Evolutionary conservation across 2,329 filamentous ascomycete genomes (phyloP), one percentile per base, ranked within the genome.

Genomic region (Phyllosticta citribraziliensis): DNA sequence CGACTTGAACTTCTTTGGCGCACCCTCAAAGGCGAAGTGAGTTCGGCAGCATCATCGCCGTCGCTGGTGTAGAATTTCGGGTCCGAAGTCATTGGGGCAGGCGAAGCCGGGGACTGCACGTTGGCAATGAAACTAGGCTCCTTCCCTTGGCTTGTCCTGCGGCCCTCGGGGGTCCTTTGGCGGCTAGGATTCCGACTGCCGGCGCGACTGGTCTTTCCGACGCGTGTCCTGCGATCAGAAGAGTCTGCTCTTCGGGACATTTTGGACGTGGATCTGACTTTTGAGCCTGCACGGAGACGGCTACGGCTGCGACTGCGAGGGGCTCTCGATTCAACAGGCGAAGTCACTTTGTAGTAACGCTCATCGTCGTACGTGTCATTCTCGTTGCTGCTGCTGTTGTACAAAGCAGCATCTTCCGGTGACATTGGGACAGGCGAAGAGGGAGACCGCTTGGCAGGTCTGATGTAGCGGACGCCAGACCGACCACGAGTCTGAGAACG

Each of bases 361-460:
- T 80, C 78, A 27, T 80, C 78, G 22, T 80, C 75, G 33, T 76
- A 77, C 22, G 72, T 76, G 11, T 80, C 80, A 8, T 76, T 72
- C 63, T 75, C 77, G 5, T 72, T 70, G 14, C 64, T 65, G 53
- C 71, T 69, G 27, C 56, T 75, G 69, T 63, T 89, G 72, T 71
- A 71, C 12, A 77, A 69, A 2, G 74, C 75, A 19, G 78, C 74
- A 68, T 97, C 91, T 67, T 96, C 90, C 0, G 91, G 91, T 2
- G 92, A 96, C 92, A 97, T 97, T 2, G 92, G 91, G 1, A 96
- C 82, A 0, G 93, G 93, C 0, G 93, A 97, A 1, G 91, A 95
- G 0, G 93, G 93, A 1, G 93, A 97, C 22, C 89, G 82, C 74
- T 96, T 96, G 12, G 86, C 84, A 19, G 88, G 84, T 69, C 85